Conservation (phyloP, 768 basidiomycete species). For the Crassisporium funariophilum region DNA sequence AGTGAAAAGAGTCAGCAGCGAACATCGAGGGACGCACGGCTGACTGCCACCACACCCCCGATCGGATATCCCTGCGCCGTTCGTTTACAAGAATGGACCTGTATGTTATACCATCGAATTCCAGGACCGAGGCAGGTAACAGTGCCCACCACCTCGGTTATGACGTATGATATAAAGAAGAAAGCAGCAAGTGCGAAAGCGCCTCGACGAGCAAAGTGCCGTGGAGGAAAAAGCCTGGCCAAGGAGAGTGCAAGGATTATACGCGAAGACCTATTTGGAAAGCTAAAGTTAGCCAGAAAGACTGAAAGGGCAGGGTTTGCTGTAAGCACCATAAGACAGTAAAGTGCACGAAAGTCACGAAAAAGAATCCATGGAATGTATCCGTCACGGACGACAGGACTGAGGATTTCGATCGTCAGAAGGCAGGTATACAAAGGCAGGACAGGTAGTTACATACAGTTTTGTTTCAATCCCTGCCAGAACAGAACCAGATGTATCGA, state of each 20-base stretch:
- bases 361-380: too few species aligned
- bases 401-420: neutral
- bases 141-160: neutral
- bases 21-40: neutral
- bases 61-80: neutral
- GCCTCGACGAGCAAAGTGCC: conserved; percentile 2
- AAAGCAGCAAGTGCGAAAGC: conserved; percentile 2
- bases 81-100: neutral
- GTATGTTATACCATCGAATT: neutral
- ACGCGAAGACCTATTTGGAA: conserved; percentile 9
- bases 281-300: neutral
- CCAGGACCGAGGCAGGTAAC: conserved; percentile 1
- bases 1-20: neutral
- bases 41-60: neutral
- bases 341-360: too few species aligned
- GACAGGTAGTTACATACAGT: conserved; percentile 5
- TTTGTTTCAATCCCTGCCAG: conserved; percentile 10
- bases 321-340: conserved; percentile 7
- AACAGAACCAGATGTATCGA: conserved; percentile 9
- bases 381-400: too few species aligned
- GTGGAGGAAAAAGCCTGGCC: conserved; percentile 9
- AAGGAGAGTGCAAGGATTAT: conserved; percentile 13
- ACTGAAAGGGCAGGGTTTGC: too few species aligned
- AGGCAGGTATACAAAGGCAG: neutral
- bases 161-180: conserved; percentile 8